Conservation (phyloP, 129 eudicot species). For the Arctium lappa region DNA sequence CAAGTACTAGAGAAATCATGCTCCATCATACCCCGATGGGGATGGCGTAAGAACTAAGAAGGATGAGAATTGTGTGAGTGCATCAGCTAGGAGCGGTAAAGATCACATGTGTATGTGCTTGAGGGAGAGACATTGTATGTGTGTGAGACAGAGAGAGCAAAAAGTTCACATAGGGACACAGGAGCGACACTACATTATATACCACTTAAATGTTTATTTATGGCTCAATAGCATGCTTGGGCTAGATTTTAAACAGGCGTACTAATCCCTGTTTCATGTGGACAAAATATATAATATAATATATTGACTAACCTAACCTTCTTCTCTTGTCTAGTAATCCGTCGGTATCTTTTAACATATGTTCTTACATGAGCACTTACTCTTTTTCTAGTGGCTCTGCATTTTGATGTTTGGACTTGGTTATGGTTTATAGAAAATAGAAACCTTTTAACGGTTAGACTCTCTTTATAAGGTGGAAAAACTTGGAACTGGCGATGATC, state of each 20-base stretch:
- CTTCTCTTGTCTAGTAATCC: not conserved
- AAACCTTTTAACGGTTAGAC: not conserved
- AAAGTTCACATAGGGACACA: not conserved
- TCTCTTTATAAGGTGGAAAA: conserved; percentile 44
- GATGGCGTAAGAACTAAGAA: too few relatives aligned
- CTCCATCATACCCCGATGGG: too few relatives aligned
- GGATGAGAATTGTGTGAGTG: too few relatives aligned
- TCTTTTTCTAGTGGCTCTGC: not conserved
- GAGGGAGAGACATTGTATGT: too few relatives aligned
- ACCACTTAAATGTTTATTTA: not conserved
- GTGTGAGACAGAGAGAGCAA: too few relatives aligned
- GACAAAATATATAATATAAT: not conserved
- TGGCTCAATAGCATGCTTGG: not conserved
- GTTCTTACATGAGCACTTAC: not conserved
- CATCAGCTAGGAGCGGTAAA: too few relatives aligned
- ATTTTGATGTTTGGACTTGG: conserved; percentile 3
- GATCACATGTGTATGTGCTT: too few relatives aligned
- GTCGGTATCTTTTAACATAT: not conserved
- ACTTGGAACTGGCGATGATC: conserved; percentile 59
- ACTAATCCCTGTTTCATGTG: not conserved
- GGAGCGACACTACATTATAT: not conserved
- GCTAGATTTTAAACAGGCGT: not conserved
- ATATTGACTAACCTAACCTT: not conserved
- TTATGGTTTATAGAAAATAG: conserved; percentile 2
- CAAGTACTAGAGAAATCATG: too few relatives aligned